Conservation (phyloP, 768 basidiomycete genomes). For the Termitomyces bulborhizus region DNA sequence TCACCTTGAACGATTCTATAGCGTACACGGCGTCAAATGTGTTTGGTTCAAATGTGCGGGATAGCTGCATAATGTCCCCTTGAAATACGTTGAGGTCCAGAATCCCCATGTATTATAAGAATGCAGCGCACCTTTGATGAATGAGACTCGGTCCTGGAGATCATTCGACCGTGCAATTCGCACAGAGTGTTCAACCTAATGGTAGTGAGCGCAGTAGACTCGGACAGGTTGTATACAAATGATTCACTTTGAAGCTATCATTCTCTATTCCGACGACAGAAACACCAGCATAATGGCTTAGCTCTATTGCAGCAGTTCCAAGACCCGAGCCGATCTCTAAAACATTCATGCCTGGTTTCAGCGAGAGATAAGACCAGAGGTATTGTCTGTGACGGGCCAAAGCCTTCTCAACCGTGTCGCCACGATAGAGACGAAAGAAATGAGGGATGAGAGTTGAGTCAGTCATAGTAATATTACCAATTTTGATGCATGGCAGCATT, state of each 20-base stretch:
- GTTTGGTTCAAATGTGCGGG: neutral
- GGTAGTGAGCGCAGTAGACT: too few relatives aligned
- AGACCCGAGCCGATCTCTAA: neutral
- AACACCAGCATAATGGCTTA: neutral
- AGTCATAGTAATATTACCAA: neutral
- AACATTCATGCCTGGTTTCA: neutral
- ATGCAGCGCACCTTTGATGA: neutral
- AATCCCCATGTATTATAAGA: neutral
- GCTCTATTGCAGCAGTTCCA: neutral
- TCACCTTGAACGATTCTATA: neutral
- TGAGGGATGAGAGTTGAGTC: neutral
- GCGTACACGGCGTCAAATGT: neutral
- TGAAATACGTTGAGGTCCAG: neutral
- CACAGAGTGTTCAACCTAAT: neutral
- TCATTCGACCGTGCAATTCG: neutral
- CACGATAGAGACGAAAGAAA: neutral
- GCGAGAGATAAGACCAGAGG: neutral
- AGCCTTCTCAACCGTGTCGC: neutral
- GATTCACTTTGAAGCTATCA: neutral
- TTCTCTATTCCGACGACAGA: neutral
- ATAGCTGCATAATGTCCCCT: neutral
- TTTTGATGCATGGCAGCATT: too few relatives aligned
- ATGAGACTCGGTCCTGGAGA: neutral
- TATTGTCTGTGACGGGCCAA: neutral
- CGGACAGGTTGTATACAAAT: too few relatives aligned